phyloP scores from a whole-genome alignment of 768 basidiomycete species.

The Scleroderma citrinum region DNA sequence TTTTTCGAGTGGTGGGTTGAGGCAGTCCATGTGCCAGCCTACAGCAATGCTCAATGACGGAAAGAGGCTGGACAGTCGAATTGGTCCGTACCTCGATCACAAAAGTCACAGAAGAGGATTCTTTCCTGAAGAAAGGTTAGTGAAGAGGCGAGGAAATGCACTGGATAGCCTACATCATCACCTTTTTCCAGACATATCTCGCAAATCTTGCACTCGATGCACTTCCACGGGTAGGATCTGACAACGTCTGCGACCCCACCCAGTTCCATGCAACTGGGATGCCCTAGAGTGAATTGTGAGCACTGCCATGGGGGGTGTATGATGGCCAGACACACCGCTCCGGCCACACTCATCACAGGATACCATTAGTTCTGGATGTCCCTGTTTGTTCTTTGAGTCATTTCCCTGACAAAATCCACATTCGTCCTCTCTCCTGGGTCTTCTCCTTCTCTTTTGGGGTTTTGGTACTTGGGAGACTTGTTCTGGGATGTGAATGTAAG shows the following conservation, averaged over 20 bases:
- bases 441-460: slow-evolving; percentile 42
- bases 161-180: slow-evolving; percentile 65
- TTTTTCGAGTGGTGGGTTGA: slow-evolving; percentile 62
- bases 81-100: slow-evolving; percentile 68
- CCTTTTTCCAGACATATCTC: slow-evolving; percentile 82
- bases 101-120: slow-evolving; percentile 88
- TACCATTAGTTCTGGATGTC: slow-evolving; percentile 61
- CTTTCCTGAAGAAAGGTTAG: slow-evolving; percentile 45
- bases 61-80: slow-evolving; percentile 2
- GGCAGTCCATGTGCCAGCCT: slow-evolving; percentile 86
- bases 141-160: slow-evolving; percentile 7
- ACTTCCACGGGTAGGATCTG: slow-evolving; percentile 76
- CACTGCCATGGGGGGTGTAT: background rate
- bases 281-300: slow-evolving; percentile 42
- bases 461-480: slow-evolving; percentile 37
- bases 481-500: slow-evolving; percentile 46
- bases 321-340: slow-evolving; percentile 50
- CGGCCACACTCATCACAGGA: slow-evolving; percentile 79
- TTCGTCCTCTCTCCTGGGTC: slow-evolving; percentile 47
- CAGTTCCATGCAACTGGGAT: slow-evolving; percentile 80
- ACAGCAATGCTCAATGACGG: slow-evolving; percentile 5
- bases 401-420: slow-evolving; percentile 80
- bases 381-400: slow-evolving; percentile 50
- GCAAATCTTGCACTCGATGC: slow-evolving; percentile 89
- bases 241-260: slow-evolving; percentile 54